Percentiles rank a stretch among this genome's conserved stretches.
These are phyloP conservation scores for Sugiyamaella grinbergsii DNA, from an alignment of 1,139 yeast genomes.

Conservation along the genomic window DNA sequence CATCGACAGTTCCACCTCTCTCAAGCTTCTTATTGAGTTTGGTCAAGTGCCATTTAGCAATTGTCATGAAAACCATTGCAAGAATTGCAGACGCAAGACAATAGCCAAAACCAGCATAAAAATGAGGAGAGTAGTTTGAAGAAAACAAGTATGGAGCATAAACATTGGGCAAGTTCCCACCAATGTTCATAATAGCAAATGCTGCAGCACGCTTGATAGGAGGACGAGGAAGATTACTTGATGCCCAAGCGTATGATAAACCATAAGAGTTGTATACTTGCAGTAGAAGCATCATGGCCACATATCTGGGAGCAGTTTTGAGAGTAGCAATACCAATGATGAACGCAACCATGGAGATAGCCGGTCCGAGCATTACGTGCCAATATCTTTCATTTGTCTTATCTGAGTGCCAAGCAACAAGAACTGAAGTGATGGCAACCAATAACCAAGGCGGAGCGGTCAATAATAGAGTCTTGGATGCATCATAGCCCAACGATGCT, in stretches of 20 bases:
- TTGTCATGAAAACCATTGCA: slow-evolving; percentile 26
- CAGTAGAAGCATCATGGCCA: slow-evolving; percentile 63
- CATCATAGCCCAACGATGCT: slow-evolving; percentile 53
- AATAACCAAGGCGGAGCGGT: slow-evolving; percentile 64
- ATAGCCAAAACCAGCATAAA: slow-evolving; percentile 35
- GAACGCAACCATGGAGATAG: slow-evolving; percentile 51
- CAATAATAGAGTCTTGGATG: slow-evolving; percentile 54
- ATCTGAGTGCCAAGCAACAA: slow-evolving; percentile 62
- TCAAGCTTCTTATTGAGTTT: slow-evolving; percentile 33
- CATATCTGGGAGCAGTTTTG: slow-evolving; percentile 60
- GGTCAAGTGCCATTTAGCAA: slow-evolving; percentile 26
- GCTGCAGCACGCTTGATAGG: slow-evolving; percentile 53
- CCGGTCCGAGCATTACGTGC: slow-evolving; percentile 53
- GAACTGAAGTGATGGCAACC: slow-evolving; percentile 55
- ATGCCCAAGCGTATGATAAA: slow-evolving; percentile 58
- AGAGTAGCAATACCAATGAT: slow-evolving; percentile 57
- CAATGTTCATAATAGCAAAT: slow-evolving; percentile 35
- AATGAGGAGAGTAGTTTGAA: slow-evolving; percentile 35
- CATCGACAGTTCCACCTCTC: slow-evolving; percentile 35
- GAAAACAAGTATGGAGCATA: slow-evolving; percentile 35
- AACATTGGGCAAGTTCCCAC: slow-evolving; percentile 36
- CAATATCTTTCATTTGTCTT: slow-evolving; percentile 56
- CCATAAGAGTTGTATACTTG: slow-evolving; percentile 61
- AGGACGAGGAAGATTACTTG: slow-evolving; percentile 55
- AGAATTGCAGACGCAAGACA: slow-evolving; percentile 32